Conservation (phyloP, 2,329 filamentous ascomycete genomes). For the Trichoderma oligosporum region DNA sequence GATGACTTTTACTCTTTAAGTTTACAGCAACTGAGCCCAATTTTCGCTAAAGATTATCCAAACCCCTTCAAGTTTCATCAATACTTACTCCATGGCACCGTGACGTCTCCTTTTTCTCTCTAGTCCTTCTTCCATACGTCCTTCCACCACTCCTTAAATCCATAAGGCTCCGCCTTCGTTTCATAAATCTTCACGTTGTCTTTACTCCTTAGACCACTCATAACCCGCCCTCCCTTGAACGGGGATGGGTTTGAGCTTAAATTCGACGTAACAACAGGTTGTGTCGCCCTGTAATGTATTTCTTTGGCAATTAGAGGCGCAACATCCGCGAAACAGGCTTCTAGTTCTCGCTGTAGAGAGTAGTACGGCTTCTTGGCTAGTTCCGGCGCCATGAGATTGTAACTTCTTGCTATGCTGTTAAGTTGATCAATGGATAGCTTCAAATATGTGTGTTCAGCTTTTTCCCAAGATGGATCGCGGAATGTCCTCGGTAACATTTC, state of each 20-base stretch:
- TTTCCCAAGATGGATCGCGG: constrained; percentile 73
- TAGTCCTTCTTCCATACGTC: constrained; percentile 60
- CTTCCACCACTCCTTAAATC: constrained; percentile 83
- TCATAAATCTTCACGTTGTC: constrained; percentile 58
- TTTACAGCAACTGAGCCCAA: neutral
- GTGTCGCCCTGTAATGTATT: constrained; percentile 64
- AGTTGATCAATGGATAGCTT: constrained; percentile 71
- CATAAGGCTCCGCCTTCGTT: constrained; percentile 71
- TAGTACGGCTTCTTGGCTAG: constrained; percentile 93
- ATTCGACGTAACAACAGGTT: constrained; percentile 37
- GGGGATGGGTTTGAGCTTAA: constrained; percentile 29
- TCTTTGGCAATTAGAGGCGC: constrained; percentile 70
- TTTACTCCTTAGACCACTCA: constrained; percentile 57
- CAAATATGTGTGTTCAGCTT: constrained; percentile 69
- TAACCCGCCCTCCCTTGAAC: constrained; percentile 40
- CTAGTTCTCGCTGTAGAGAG: constrained; percentile 75
- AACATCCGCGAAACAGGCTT: constrained; percentile 77
- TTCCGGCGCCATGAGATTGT: constrained; percentile 92
- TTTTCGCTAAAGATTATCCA: neutral
- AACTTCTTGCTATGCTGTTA: constrained; percentile 76
- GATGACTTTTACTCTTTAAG: too few species aligned
- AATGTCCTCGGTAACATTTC: constrained; percentile 51
- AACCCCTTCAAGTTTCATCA: neutral
- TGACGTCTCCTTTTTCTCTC: neutral
- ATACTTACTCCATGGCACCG: too few species aligned